phyloP scores from a whole-genome alignment of 805 yeast genomes.

The Lipomyces lipofer region DNA sequence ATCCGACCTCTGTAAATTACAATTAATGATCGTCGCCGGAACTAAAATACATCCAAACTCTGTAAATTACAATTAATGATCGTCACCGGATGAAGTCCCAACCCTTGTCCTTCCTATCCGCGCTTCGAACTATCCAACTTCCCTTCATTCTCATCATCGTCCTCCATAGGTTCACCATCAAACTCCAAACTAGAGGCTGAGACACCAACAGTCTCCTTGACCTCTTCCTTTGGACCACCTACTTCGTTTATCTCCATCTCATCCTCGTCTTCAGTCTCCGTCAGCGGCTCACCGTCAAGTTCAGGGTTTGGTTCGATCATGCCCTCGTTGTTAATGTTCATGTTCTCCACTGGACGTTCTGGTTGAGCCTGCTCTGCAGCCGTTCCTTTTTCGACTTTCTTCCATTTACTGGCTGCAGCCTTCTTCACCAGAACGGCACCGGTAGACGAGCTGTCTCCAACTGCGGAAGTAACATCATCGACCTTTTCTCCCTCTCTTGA shows the following conservation, averaged over 20 bases:
- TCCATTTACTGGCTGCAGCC: conserved; percentile 14
- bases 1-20: too few species aligned
- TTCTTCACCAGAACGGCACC: background rate
- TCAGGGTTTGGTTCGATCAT: conserved; percentile 28
- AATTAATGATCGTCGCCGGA: too few species aligned
- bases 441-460: too few species aligned
- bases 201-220: background rate
- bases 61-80: too few species aligned
- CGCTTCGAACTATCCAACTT: too few species aligned
- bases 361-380: background rate
- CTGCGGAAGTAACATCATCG: background rate
- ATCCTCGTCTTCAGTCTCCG: conserved; percentile 22
- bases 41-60: too few species aligned
- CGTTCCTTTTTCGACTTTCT: conserved; percentile 12
- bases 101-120: too few species aligned
- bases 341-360: background rate
- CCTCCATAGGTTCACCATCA: background rate
- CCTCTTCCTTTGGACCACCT: background rate
- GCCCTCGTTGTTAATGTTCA: conserved; percentile 3
- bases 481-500: background rate
- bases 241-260: too few species aligned
- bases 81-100: too few species aligned
- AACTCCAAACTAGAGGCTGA: background rate
- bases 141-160: background rate
- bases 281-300: conserved; percentile 30